Conservation (phyloP, 345 rosid genomes). For the Eucalyptus curtisii region DNA sequence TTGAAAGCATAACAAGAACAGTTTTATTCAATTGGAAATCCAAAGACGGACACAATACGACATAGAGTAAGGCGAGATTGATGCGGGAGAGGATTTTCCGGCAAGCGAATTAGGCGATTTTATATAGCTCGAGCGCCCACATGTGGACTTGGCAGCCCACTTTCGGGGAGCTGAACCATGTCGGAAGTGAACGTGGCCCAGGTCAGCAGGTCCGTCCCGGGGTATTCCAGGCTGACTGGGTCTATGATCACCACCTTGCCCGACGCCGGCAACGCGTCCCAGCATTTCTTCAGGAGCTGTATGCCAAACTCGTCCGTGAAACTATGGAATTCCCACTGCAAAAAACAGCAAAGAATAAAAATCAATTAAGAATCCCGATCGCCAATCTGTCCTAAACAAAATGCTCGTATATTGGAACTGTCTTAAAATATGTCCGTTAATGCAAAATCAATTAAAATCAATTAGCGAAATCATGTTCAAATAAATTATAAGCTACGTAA, state of each 20-base stretch:
- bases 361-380: background rate
- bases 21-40: background rate
- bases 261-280: conserved; percentile 13
- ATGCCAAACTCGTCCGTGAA: conserved; percentile 26
- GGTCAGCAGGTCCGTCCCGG: conserved; percentile 8
- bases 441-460: background rate
- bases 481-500: background rate
- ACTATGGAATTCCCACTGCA: conserved; percentile 24
- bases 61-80: background rate
- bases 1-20: background rate
- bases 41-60: background rate
- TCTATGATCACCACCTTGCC: conserved; percentile 39
- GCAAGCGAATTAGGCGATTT: background rate
- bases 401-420: background rate
- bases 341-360: background rate
- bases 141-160: background rate
- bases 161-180: conserved; percentile 1
- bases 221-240: conserved; percentile 11
- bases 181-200: conserved; percentile 18
- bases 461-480: background rate
- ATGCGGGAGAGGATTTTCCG: background rate
- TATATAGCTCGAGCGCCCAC: background rate
- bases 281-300: conserved; percentile 31
- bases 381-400: background rate
- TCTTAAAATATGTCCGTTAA: background rate